Evolutionary conservation across 1,284 basidiomycete species (phyloP).

Genomic region (Puccinia horiana): DNA sequence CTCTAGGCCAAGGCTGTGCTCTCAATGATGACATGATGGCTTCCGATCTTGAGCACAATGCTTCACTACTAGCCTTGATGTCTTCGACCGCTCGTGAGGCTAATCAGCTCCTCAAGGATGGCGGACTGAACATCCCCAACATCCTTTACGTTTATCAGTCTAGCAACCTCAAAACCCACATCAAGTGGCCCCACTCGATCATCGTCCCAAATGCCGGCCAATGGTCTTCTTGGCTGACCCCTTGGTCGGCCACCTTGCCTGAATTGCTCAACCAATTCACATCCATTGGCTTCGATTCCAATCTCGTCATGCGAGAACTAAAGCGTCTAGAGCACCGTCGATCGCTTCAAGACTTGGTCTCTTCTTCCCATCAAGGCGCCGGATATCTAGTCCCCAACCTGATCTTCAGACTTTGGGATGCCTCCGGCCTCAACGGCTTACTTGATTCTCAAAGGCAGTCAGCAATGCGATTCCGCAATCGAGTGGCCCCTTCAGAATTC

Average conservation of each 20-base stretch:
- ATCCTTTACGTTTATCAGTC: conserved; percentile 34
- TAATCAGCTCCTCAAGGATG: neutral
- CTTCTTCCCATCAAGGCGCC: neutral
- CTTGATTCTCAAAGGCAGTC: neutral
- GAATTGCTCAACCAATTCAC: conserved; percentile 16
- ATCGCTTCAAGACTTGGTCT: neutral
- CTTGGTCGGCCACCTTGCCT: neutral
- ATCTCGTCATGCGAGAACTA: neutral
- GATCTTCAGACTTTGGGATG: conserved; percentile 36
- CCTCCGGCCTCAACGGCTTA: conserved; percentile 23
- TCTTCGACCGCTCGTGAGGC: neutral
- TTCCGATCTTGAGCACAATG: neutral
- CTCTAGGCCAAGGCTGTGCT: neutral
- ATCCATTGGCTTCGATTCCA: conserved; percentile 15
- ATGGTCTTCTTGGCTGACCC: conserved; percentile 14
- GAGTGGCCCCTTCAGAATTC: conserved; percentile 14
- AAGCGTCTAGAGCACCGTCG: conserved; percentile 14
- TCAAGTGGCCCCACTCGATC: conserved; percentile 9
- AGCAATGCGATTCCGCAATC: neutral
- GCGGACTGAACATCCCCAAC: conserved; percentile 14
- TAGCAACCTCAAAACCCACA: neutral
- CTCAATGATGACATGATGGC: conserved; percentile 28
- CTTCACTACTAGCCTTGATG: conserved; percentile 9
- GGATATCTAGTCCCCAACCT: conserved; percentile 25
- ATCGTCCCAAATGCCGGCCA: neutral